These are phyloP conservation scores for Xylaria polymorpha DNA, from an alignment of 2,329 filamentous ascomycete species.

Conservation along the genomic window DNA sequence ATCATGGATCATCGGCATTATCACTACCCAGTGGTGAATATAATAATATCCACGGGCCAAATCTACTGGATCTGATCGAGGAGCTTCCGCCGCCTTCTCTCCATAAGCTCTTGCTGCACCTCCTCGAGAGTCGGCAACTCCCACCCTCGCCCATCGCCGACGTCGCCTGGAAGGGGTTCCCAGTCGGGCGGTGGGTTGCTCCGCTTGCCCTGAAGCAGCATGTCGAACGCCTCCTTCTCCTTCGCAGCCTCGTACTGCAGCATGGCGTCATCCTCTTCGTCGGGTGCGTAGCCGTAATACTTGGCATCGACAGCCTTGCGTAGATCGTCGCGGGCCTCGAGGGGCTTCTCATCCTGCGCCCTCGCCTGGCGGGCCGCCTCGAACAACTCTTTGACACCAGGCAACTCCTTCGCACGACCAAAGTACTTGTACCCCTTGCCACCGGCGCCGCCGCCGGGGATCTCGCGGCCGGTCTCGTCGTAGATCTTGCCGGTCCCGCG, in stretches of 20 bases:
- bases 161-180: conserved; percentile 88
- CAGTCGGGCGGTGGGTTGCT: conserved; percentile 73
- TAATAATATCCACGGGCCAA: background rate
- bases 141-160: conserved; percentile 85
- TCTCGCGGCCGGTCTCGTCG: conserved; percentile 78
- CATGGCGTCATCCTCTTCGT: conserved; percentile 87
- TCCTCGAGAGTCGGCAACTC: conserved; percentile 86
- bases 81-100: conserved; percentile 83
- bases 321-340: conserved; percentile 76
- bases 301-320: conserved; percentile 86
- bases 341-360: conserved; percentile 69
- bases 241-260: conserved; percentile 84
- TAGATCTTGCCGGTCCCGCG: conserved; percentile 77
- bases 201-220: conserved; percentile 67
- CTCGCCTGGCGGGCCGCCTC: conserved; percentile 74
- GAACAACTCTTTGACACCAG: conserved; percentile 96
- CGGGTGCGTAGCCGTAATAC: conserved; percentile 94
- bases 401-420: conserved; percentile 87
- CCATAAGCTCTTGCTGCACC: conserved; percentile 93
- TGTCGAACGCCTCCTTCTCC: conserved; percentile 82
- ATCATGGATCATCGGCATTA: background rate
- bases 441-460: conserved; percentile 77
- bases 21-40: conserved; percentile 3
- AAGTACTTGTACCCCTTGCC: conserved; percentile 96
- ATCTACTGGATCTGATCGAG: conserved; percentile 76